Conservation (phyloP, 345 rosid species). For the Triadica sebifera region DNA sequence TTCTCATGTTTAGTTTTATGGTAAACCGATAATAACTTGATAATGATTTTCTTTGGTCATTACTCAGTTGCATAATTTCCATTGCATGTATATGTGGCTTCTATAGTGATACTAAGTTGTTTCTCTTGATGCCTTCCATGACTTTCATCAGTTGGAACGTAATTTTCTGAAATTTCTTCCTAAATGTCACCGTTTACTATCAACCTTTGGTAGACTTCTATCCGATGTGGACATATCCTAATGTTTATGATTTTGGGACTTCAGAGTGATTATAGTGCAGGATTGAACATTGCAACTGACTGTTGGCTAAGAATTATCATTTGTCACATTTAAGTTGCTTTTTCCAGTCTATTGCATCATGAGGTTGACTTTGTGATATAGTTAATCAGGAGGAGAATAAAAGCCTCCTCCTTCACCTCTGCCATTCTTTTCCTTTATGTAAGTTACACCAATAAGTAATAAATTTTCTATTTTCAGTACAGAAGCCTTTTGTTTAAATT, state of each 20-base stretch:
- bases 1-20: slow-evolving; percentile 12
- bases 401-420: neutral
- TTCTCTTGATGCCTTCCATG: neutral
- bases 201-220: neutral
- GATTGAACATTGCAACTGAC: neutral
- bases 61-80: neutral
- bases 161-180: neutral
- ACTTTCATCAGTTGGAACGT: neutral
- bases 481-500: neutral
- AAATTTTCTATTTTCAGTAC: too few species aligned
- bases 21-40: slow-evolving; percentile 6
- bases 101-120: neutral
- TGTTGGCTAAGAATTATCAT: neutral
- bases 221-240: neutral
- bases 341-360: neutral
- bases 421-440: neutral
- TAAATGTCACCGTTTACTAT: neutral
- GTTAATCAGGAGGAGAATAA: neutral
- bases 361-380: neutral
- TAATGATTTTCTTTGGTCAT: neutral
- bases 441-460: neutral
- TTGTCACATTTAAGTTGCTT: neutral
- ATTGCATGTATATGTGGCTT: neutral
- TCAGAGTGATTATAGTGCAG: neutral
- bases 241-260: neutral